A percentile compares a stretch with the other conserved stretches of the same genome.
phyloP scores from a whole-genome alignment of 1,284 basidiomycete species.

The Ustilago trichophora region DNA sequence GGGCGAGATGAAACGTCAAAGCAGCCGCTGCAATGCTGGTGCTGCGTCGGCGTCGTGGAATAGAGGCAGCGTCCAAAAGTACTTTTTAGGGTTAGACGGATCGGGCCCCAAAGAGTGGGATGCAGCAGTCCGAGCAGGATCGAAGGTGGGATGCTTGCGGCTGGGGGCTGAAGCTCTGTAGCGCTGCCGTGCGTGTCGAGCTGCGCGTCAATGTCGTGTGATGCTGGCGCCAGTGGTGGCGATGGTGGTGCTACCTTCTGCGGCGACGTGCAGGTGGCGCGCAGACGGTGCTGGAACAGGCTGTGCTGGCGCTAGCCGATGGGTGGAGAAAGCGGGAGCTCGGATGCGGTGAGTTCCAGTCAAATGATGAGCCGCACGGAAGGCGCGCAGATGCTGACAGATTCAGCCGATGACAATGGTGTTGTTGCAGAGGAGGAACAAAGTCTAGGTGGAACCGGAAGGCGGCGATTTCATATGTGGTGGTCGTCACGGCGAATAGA shows the following conservation, averaged over 20 bases:
- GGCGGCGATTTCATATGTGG: not conserved
- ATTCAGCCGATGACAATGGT: not conserved
- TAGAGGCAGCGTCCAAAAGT: too few species aligned
- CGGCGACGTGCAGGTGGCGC: too few species aligned
- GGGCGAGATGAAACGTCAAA: conserved; percentile 10
- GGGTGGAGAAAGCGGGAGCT: too few species aligned
- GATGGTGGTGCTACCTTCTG: too few species aligned
- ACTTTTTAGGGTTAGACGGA: conserved; percentile 17
- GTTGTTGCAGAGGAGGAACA: not conserved
- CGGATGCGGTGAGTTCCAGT: too few species aligned
- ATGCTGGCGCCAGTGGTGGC: too few species aligned
- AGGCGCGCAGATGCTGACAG: conserved; percentile 1
- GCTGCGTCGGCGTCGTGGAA: not conserved
- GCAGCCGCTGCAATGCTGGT: not conserved
- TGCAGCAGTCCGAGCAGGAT: not conserved
- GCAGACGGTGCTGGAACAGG: too few species aligned
- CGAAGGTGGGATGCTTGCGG: too few species aligned
- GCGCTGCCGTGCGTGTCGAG: too few species aligned
- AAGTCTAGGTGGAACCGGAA: not conserved
- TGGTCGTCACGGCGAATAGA: not conserved
- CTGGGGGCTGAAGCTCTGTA: too few species aligned
- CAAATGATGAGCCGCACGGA: not conserved
- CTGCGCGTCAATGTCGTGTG: too few species aligned
- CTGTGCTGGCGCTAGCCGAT: too few species aligned
- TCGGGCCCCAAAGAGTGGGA: conserved; percentile 9